Percentiles rank a stretch among this genome's conserved stretches.
phyloP scores from a whole-genome alignment of 2,329 filamentous ascomycete species.

The Pseudocercospora crystallina region DNA sequence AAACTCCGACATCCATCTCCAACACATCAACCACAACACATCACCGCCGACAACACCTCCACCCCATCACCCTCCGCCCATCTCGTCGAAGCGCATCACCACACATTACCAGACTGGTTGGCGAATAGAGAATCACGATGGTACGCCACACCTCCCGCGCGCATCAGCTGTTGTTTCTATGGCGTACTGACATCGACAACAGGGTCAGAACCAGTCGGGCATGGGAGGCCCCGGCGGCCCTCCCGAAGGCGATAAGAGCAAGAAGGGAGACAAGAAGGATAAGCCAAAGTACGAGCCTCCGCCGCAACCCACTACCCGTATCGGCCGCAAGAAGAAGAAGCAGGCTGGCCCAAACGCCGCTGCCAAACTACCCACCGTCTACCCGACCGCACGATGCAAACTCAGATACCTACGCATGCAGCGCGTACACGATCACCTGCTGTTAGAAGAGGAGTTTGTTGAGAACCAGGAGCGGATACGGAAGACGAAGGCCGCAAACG shows the following conservation, averaged over 20 bases:
- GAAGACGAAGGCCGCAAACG: conserved; percentile 83
- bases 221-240: conserved; percentile 66
- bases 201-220: conserved; percentile 86
- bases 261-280: conserved; percentile 89
- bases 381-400: conserved; percentile 96
- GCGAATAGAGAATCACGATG: conserved; percentile 9
- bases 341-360: conserved; percentile 87
- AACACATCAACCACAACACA: conserved; percentile 8
- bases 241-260: conserved; percentile 69
- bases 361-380: conserved; percentile 90
- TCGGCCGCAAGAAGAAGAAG: conserved; percentile 99
- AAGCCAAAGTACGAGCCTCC: conserved; percentile 99
- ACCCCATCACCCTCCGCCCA: neutral
- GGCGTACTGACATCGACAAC: conserved; percentile 19
- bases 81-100: no score
- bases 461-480: conserved; percentile 97
- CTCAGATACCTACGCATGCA: conserved; percentile 96
- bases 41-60: conserved; percentile 8
- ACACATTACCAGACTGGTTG: no score
- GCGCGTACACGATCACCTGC: conserved; percentile 92
- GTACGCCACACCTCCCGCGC: conserved; percentile 14
- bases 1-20: conserved; percentile 4
- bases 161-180: conserved; percentile 1
- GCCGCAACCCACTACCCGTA: conserved; percentile 91
- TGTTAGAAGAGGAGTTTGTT: conserved; percentile 97